These are phyloP conservation scores for Capronia epimyces DNA, from an alignment of 2,329 filamentous ascomycete genomes.

Conservation along the genomic window DNA sequence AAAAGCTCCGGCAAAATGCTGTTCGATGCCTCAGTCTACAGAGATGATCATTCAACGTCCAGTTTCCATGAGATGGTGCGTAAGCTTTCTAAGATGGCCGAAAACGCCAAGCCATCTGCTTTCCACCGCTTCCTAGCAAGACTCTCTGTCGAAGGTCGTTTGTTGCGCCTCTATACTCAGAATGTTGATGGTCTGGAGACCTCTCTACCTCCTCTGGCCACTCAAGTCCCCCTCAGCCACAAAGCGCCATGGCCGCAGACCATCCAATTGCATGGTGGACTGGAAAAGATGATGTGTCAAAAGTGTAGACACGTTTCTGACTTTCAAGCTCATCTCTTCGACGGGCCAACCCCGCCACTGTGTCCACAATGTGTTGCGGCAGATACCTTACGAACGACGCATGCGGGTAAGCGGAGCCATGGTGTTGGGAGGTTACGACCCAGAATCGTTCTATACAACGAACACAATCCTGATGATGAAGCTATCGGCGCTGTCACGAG, in stretches of 20 bases:
- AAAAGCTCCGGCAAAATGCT: conserved; percentile 91
- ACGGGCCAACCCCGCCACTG: conserved; percentile 74
- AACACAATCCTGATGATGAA: conserved; percentile 92
- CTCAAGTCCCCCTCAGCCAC: conserved; percentile 70
- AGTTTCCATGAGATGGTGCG: conserved; percentile 97
- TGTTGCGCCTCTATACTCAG: conserved; percentile 88
- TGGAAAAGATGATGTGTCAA: conserved; percentile 94
- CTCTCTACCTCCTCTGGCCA: conserved; percentile 69
- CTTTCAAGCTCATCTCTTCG: conserved; percentile 74
- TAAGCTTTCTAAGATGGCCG: conserved; percentile 72
- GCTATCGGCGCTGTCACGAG: conserved; percentile 88
- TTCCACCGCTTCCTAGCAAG: conserved; percentile 95
- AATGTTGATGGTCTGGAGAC: conserved; percentile 97
- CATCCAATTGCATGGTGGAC: conserved; percentile 85
- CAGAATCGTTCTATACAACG: conserved; percentile 94
- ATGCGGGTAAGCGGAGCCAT: conserved; percentile 82
- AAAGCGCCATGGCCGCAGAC: conserved; percentile 92
- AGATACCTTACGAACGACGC: conserved; percentile 68
- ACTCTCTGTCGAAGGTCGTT: conserved; percentile 75
- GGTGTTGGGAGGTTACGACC: conserved; percentile 85
- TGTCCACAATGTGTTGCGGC: conserved; percentile 69
- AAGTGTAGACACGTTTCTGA: conserved; percentile 75
- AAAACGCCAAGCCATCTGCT: conserved; percentile 69
- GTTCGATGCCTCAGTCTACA: conserved; percentile 96
- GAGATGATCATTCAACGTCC: conserved; percentile 78